Percentiles rank a stretch among this genome's conserved stretches.
Evolutionary conservation across 192 early-diverging fungal species (phyloP).

Genomic region (Physocladia obscura): DNA sequence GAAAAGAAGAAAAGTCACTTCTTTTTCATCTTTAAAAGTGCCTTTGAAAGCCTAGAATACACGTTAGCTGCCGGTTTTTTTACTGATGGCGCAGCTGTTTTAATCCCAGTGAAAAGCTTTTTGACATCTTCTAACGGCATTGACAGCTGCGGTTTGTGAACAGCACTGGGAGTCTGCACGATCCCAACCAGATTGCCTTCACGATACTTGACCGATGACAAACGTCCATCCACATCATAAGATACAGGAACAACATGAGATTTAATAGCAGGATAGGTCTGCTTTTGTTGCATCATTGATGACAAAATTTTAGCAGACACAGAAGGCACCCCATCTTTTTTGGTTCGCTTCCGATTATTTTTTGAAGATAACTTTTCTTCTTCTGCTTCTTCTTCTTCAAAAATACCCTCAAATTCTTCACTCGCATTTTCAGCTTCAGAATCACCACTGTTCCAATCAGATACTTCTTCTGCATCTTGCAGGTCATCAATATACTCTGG

Average conservation of each 20-base stretch:
- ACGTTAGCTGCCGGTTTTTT: slow-evolving; percentile 9
- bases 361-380: background rate
- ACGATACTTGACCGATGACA: too few species aligned
- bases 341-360: background rate
- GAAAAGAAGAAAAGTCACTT: too few species aligned
- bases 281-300: too few species aligned
- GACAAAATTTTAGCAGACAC: too few species aligned
- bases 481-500: background rate
- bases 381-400: slow-evolving; percentile 17
- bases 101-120: background rate
- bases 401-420: too few species aligned
- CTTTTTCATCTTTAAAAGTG: background rate
- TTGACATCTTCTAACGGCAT: too few species aligned
- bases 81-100: background rate
- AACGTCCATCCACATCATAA: too few species aligned
- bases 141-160: too few species aligned
- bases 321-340: background rate
- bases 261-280: background rate
- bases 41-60: background rate
- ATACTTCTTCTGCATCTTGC: slow-evolving; percentile 23
- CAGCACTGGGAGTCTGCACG: background rate
- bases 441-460: slow-evolving; percentile 33
- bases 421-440: slow-evolving; percentile 13
- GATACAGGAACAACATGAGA: too few species aligned
- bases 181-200: too few species aligned